These are phyloP conservation scores for Ophiostoma piceae DNA, from an alignment of 2,329 filamentous ascomycete species.

Conservation along the genomic window DNA sequence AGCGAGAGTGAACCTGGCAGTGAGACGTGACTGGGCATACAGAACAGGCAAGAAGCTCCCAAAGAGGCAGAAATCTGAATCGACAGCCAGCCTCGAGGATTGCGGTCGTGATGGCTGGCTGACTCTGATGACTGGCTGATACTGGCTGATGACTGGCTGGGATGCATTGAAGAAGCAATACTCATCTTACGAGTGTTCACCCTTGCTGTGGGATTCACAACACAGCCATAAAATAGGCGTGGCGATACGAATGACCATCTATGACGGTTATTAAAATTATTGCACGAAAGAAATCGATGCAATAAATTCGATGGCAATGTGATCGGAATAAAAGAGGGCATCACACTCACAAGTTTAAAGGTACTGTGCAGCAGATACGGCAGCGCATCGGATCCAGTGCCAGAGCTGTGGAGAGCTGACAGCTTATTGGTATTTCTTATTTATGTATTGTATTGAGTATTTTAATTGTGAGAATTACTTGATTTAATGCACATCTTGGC, in stretches of 20 bases:
- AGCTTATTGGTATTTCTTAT: not conserved
- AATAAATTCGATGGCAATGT: no score
- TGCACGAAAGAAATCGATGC: no score
- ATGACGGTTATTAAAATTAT: no score
- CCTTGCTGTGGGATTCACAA: no score
- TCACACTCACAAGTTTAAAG: not conserved
- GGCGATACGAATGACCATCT: not conserved
- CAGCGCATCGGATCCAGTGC: not conserved
- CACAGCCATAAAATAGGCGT: not conserved
- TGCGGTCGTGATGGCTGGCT: not conserved
- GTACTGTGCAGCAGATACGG: not conserved
- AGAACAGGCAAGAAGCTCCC: not conserved
- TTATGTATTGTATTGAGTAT: not conserved
- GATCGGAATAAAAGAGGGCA: not conserved
- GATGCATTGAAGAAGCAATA: not conserved
- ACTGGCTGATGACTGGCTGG: no score
- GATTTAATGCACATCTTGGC: no score
- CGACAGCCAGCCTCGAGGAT: not conserved
- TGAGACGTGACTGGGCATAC: not conserved
- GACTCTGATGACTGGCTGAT: not conserved
- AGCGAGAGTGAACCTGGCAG: not conserved
- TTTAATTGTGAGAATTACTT: no score
- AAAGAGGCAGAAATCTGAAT: not conserved
- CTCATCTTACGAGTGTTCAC: no score
- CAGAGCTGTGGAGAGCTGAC: conserved; percentile 4